Base-by-base conservation (phyloP, 129 eudicot species). In the Rutidosis leptorrhynchoides region DNA sequence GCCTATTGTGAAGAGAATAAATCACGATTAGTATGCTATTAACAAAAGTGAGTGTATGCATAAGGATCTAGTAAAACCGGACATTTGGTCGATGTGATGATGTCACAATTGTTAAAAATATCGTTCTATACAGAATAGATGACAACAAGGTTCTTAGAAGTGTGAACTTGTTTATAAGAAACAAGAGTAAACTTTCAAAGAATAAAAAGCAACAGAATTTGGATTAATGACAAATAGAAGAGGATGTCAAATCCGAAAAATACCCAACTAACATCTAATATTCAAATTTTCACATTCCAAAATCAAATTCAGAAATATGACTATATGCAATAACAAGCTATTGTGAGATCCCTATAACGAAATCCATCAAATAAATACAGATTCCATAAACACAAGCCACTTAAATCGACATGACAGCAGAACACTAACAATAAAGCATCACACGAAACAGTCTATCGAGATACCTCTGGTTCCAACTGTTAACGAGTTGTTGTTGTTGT, bases 401-500 rank as follows among this genome's bases (percentile, higher is more conserved):
- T 11, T 16, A 12, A 40, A 40, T 40, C 16, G 5, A 40, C 46
- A 37, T 40, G n/a, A 40, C 16, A 40, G 46, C 16, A 40, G 3
- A 40, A 12, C 46, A 40, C 46, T 40, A 10, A n/a, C 46, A 40
- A 12, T 40, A 12, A 2, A 40, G 46, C 54, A 48, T 48, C 5
- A n/a, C 54, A 6, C 22, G 40, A 49, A 28, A 71, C 62, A 32
- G 27, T 32, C 46, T 19, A 53, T n/a, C 56, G 25, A 30, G 17
- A 15, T 72, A 87, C 95, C 95, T 87, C 95, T 77, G 10, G 78
- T 79, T 49, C 88, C 91, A 69, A 87, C 84, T 15, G 95, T 87
- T 70, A 84, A 59, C 7, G 95, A 82, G 25, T 77, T 54, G 75
- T 87, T 84, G 37, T 87, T 84, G 84, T 87, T 87, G 82, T 83